phyloP scores from a whole-genome alignment of 164 flowering plant species.

The Buxus sempervirens region DNA sequence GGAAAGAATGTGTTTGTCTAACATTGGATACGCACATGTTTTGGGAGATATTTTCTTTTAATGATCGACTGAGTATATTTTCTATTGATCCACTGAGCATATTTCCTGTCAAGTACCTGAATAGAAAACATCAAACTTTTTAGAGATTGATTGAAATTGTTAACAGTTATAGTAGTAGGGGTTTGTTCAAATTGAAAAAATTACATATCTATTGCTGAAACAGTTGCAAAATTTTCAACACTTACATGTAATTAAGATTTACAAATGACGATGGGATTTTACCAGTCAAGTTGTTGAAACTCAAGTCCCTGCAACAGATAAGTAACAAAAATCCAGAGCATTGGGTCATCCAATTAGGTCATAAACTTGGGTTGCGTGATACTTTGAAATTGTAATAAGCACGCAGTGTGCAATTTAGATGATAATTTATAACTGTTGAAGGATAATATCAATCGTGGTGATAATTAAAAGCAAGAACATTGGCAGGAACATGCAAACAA shows the following conservation, averaged over 20 bases:
- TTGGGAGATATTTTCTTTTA: no score
- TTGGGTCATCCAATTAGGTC: neutral
- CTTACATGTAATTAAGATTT: neutral
- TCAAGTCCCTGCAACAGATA: neutral
- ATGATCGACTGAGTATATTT: no score
- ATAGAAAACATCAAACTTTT: neutral
- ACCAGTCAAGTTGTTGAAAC: neutral
- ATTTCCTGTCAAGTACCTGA: neutral
- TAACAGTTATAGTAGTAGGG: no score
- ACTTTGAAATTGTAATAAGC: no score
- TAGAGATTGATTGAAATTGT: no score
- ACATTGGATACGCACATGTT: neutral
- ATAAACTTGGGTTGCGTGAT: neutral
- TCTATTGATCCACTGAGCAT: neutral
- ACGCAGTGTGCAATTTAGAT: no score
- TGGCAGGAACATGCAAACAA: neutral
- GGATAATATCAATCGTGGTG: neutral
- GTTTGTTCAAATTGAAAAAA: no score
- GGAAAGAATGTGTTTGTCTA: no score
- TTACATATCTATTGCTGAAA: no score
- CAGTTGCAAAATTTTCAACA: neutral
- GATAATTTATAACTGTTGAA: no score
- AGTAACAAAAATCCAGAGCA: neutral
- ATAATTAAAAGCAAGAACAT: neutral
- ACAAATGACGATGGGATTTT: neutral